Conservation (phyloP, 768 basidiomycete species). For the Phallus indusiatus region DNA sequence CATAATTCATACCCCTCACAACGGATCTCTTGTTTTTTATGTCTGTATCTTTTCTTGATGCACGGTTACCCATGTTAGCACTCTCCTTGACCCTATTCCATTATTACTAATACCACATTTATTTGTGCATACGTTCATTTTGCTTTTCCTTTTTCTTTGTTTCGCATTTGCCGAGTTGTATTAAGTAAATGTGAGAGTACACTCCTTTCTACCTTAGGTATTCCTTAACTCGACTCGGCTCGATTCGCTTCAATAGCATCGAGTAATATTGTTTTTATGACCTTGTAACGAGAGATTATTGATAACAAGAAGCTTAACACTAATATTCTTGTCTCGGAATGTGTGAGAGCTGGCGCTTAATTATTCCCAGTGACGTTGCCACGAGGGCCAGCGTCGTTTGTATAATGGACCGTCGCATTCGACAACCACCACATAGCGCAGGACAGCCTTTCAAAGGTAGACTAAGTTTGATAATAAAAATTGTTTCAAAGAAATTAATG, state of each 20-base stretch:
- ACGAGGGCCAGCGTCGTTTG: background rate
- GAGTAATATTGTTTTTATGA: background rate
- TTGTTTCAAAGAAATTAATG: conserved; percentile 4
- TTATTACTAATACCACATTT: background rate
- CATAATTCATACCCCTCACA: background rate
- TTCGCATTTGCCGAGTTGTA: background rate
- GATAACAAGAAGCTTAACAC: no score
- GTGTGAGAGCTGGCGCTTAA: no score
- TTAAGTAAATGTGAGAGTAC: background rate
- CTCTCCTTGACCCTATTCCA: background rate
- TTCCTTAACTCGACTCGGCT: background rate
- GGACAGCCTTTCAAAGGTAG: conserved; percentile 44
- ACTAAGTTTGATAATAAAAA: conserved; percentile 8
- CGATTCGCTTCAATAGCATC: background rate
- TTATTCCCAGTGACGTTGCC: no score
- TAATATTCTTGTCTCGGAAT: no score
- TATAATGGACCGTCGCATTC: conserved; percentile 34
- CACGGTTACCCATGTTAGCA: background rate
- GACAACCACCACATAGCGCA: conserved; percentile 61
- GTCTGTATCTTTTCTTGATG: background rate
- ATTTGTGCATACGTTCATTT: background rate
- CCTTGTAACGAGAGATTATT: background rate
- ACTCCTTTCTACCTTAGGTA: background rate
- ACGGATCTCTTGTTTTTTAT: background rate
- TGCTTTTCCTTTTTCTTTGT: background rate